Percentiles rank a stretch among this genome's conserved stretches.
Evolutionary conservation across 495 filamentous ascomycete genomes (phyloP).

Genomic region (Rhizodiscina lignyota): DNA sequence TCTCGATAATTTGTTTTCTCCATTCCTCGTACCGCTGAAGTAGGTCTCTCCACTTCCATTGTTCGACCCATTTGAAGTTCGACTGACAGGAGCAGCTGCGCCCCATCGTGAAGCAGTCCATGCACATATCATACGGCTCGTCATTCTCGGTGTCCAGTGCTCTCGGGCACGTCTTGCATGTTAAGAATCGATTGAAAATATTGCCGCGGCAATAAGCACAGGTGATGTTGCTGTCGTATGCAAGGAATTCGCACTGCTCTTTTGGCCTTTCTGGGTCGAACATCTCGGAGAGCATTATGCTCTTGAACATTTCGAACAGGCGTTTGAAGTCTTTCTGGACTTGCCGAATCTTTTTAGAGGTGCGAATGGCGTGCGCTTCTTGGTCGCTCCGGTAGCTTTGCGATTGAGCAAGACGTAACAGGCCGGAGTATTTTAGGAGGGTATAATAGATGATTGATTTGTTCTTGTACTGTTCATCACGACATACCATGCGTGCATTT

Average conservation of each 20-base stretch:
- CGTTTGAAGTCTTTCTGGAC: slow-evolving; percentile 61
- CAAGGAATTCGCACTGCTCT: slow-evolving; percentile 52
- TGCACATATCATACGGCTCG: slow-evolving; percentile 73
- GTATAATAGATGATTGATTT: slow-evolving; percentile 86
- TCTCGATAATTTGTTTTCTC: slow-evolving; percentile 54
- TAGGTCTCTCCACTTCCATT: slow-evolving; percentile 73
- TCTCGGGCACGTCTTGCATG: slow-evolving; percentile 60
- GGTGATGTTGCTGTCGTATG: slow-evolving; percentile 75
- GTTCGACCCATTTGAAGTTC: slow-evolving; percentile 76
- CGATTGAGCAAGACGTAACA: slow-evolving; percentile 32
- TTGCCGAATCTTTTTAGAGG: slow-evolving; percentile 40
- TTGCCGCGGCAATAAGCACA: slow-evolving; percentile 94
- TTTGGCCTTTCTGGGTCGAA: slow-evolving; percentile 45
- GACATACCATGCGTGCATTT: slow-evolving; percentile 76
- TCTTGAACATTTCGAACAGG: slow-evolving; percentile 58
- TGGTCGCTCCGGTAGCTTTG: slow-evolving; percentile 30
- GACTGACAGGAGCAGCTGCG: slow-evolving; percentile 80
- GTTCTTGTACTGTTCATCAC: slow-evolving; percentile 98
- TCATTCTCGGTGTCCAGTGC: slow-evolving; percentile 25
- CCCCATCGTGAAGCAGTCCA: slow-evolving; percentile 93
- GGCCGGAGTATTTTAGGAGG: slow-evolving; percentile 53
- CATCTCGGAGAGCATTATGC: slow-evolving; percentile 68
- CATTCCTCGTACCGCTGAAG: slow-evolving; percentile 63
- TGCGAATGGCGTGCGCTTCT: slow-evolving; percentile 12
- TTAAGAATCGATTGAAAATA: slow-evolving; percentile 93